These are phyloP conservation scores for Candida easanensis DNA, from an alignment of 805 yeast species.

Conservation along the genomic window DNA sequence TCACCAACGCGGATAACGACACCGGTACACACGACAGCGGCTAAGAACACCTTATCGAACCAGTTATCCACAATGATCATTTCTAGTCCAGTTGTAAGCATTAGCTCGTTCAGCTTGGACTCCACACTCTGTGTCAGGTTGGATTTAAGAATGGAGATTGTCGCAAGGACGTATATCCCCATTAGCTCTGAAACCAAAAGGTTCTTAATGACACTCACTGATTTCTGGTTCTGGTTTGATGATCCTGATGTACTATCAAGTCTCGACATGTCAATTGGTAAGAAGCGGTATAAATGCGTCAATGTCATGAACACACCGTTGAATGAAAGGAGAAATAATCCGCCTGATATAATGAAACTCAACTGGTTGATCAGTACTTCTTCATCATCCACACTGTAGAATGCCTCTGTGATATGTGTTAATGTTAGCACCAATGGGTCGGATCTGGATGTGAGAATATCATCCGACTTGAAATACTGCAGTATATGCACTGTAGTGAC, in stretches of 20 bases:
- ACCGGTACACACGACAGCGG: slow-evolving; percentile 30
- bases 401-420: slow-evolving; percentile 31
- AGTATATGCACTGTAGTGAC: slow-evolving; percentile 31
- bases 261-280: slow-evolving; percentile 34
- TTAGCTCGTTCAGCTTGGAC: slow-evolving; percentile 29
- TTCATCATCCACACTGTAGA: slow-evolving; percentile 33
- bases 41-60: slow-evolving; percentile 38
- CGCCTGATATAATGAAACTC: slow-evolving; percentile 52
- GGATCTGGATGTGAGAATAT: slow-evolving; percentile 16
- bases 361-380: slow-evolving; percentile 36
- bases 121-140: slow-evolving; percentile 35
- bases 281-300: slow-evolving; percentile 43
- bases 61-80: slow-evolving; percentile 33
- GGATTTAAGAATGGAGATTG: slow-evolving; percentile 37
- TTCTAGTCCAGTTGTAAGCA: slow-evolving; percentile 24
- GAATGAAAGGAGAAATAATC: slow-evolving; percentile 58
- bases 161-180: slow-evolving; percentile 39
- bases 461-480: slow-evolving; percentile 15
- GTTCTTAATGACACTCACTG: slow-evolving; percentile 39
- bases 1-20: slow-evolving; percentile 23
- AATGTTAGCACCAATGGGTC: slow-evolving; percentile 40
- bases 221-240: slow-evolving; percentile 11
- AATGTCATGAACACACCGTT: slow-evolving; percentile 63
- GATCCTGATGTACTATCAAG: slow-evolving; percentile 11
- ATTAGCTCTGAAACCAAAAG: slow-evolving; percentile 35